These are phyloP conservation scores for Diplodia corticola DNA, from an alignment of 2,329 filamentous ascomycete genomes.

Conservation along the genomic window DNA sequence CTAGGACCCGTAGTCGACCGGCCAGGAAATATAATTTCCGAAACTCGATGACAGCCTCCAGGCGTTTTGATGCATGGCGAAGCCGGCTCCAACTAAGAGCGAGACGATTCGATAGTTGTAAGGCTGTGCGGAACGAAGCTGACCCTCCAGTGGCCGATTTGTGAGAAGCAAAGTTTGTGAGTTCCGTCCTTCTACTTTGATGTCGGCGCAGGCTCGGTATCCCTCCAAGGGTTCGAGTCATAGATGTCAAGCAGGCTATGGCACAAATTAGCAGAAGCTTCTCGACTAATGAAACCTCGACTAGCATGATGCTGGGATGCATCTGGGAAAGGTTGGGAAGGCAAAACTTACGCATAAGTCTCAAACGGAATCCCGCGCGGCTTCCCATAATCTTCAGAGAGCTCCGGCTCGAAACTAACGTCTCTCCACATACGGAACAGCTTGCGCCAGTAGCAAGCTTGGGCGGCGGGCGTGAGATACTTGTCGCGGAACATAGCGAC, in stretches of 20 bases:
- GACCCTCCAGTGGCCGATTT: background rate
- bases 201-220: background rate
- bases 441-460: constrained; percentile 58
- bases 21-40: background rate
- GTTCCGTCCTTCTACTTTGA: background rate
- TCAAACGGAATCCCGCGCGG: constrained; percentile 21
- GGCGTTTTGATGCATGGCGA: background rate
- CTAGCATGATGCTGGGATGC: background rate
- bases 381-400: constrained; percentile 21
- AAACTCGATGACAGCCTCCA: background rate
- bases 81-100: background rate
- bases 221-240: constrained; percentile 20
- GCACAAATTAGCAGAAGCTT: background rate
- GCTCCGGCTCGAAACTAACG: constrained; percentile 35
- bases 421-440: constrained; percentile 42
- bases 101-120: background rate
- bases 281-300: background rate
- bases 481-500: constrained; percentile 52
- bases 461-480: constrained; percentile 56
- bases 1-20: background rate
- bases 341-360: constrained; percentile 19
- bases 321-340: background rate
- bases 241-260: constrained; percentile 19
- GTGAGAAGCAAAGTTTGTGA: background rate
- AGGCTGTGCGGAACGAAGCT: background rate